These are phyloP conservation scores for Coprinopsis marcescibilis DNA, from an alignment of 768 basidiomycete genomes.

Conservation along the genomic window DNA sequence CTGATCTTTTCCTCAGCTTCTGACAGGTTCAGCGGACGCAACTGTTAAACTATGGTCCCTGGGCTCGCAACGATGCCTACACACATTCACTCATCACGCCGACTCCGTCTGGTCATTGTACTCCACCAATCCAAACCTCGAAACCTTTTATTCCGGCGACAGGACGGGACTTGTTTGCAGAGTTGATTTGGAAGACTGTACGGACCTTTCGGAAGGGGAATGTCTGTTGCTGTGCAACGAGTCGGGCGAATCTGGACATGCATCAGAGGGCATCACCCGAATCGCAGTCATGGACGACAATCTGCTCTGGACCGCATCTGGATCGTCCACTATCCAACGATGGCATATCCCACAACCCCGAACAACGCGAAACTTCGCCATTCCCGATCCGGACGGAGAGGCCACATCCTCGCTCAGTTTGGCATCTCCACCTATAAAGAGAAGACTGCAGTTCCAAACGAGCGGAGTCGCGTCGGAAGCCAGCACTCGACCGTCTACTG, in stretches of 20 bases:
- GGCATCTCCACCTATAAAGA: slow-evolving; percentile 18
- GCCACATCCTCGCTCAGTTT: too few relatives aligned
- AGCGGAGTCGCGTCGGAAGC: slow-evolving; percentile 17
- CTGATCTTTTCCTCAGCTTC: slow-evolving; percentile 39
- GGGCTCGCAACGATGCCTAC: slow-evolving; percentile 79
- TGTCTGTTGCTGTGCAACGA: slow-evolving; percentile 81
- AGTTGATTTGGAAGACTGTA: slow-evolving; percentile 82
- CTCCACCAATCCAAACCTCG: slow-evolving; percentile 80
- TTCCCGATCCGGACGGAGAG: too few relatives aligned
- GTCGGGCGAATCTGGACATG: slow-evolving; percentile 31
- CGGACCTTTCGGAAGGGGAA: slow-evolving; percentile 82
- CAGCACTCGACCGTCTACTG: slow-evolving; percentile 25
- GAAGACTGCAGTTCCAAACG: slow-evolving; percentile 5
- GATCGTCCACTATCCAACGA: slow-evolving; percentile 71
- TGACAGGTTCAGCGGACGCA: slow-evolving; percentile 81
- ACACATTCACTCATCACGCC: slow-evolving; percentile 94
- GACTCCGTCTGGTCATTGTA: slow-evolving; percentile 93
- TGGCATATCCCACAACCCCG: slow-evolving; percentile 62
- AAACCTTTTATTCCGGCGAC: slow-evolving; percentile 93
- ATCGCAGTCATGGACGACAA: slow-evolving; percentile 80
- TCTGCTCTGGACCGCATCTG: slow-evolving; percentile 86
- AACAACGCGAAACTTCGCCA: slow-evolving; percentile 19
- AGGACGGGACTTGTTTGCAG: slow-evolving; percentile 84
- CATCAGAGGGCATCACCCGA: slow-evolving; percentile 62
- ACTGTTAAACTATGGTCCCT: slow-evolving; percentile 96